These are phyloP conservation scores for Aspergillus nanangensis DNA, from an alignment of 495 filamentous ascomycete species.

Conservation along the genomic window DNA sequence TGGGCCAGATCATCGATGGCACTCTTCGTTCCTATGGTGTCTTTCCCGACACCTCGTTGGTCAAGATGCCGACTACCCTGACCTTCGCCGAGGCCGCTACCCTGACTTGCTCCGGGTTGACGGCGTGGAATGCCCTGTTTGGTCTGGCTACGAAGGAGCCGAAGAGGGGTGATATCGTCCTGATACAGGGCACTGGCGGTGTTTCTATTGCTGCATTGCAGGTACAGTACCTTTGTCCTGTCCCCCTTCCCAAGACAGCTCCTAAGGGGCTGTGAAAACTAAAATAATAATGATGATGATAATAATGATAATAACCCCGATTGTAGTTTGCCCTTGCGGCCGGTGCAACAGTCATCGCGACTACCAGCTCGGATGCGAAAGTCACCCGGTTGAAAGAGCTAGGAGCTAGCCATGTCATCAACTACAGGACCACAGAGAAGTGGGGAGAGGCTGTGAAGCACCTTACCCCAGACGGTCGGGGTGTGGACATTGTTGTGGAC, in stretches of 20 bases:
- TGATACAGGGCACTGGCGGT: constrained; percentile 65
- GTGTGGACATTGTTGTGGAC: constrained; percentile 62
- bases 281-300: neutral
- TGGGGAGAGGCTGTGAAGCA: constrained; percentile 62
- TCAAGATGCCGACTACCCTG: constrained; percentile 21
- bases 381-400: constrained; percentile 49
- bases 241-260: too few relatives aligned
- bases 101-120: constrained; percentile 22
- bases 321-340: constrained; percentile 63
- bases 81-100: constrained; percentile 19
- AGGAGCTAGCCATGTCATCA: constrained; percentile 47
- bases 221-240: constrained; percentile 7
- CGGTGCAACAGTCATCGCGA: constrained; percentile 67
- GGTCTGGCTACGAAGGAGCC: constrained; percentile 46
- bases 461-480: constrained; percentile 48
- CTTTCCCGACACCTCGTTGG: constrained; percentile 68
- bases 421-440: constrained; percentile 55
- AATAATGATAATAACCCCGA: neutral
- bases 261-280: too few relatives aligned
- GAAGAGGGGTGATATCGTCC: constrained; percentile 30
- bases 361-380: constrained; percentile 63
- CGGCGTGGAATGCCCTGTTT: constrained; percentile 50
- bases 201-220: constrained; percentile 64
- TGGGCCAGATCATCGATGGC: constrained; percentile 62
- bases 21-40: constrained; percentile 65